phyloP scores from a whole-genome alignment of 441 rosid genomes.

The Viola pubescens region DNA sequence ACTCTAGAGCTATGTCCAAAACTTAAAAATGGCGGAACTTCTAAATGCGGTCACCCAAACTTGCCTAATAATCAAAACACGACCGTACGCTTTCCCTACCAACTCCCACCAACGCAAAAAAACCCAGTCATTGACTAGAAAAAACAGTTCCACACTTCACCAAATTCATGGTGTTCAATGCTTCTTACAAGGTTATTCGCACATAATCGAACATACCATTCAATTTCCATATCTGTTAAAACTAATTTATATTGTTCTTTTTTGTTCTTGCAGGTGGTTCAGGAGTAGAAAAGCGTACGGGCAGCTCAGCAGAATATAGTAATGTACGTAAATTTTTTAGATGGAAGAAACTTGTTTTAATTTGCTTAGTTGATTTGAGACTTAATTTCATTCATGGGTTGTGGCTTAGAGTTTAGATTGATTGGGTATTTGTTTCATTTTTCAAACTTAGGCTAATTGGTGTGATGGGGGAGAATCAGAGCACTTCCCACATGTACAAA shows the following conservation, averaged over 20 bases:
- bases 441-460: constrained; percentile 26
- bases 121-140: no score
- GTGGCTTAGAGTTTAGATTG: constrained; percentile 7
- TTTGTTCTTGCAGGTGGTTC: constrained; percentile 24
- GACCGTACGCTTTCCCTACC: no score
- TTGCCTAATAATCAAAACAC: no score
- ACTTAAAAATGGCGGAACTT: no score
- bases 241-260: no score
- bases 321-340: constrained; percentile 21
- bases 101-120: no score
- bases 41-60: no score
- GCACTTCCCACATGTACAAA: constrained; percentile 45
- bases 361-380: neutral
- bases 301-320: constrained; percentile 14
- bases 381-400: neutral
- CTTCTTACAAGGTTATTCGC: constrained; percentile 26
- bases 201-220: neutral
- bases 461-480: constrained; percentile 27
- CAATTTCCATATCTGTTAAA: neutral
- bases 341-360: no score
- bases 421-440: constrained; percentile 10
- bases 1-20: no score
- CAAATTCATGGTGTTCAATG: constrained; percentile 14
- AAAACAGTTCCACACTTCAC: no score
- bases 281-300: constrained; percentile 15